Conservation (phyloP, 75 land plant species). For the Gnetum montanum region DNA sequence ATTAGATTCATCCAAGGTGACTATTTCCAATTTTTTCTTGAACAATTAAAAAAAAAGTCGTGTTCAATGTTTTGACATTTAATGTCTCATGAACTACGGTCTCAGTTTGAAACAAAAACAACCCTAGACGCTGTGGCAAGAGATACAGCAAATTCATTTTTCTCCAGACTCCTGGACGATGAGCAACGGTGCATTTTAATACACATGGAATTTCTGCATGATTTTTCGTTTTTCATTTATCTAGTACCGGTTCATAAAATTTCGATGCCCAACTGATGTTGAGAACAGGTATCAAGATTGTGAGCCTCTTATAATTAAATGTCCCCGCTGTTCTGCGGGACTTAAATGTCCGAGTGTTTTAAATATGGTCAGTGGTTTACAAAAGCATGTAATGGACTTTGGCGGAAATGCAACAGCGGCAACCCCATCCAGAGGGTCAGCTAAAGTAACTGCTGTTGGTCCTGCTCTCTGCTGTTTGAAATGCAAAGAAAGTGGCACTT, state of each 20-base stretch:
- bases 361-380: slow-evolving; percentile 15
- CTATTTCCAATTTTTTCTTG: background rate
- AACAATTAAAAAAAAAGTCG: background rate
- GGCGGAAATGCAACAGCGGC: slow-evolving; percentile 3
- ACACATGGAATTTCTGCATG: background rate
- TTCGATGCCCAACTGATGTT: background rate
- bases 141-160: slow-evolving; percentile 49
- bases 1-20: slow-evolving; percentile 84
- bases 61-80: background rate
- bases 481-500: slow-evolving; percentile 47
- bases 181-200: slow-evolving; percentile 61
- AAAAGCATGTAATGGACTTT: slow-evolving; percentile 4
- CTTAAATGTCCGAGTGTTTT: slow-evolving; percentile 68
- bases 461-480: slow-evolving; percentile 57
- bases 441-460: slow-evolving; percentile 29
- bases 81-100: background rate
- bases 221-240: background rate
- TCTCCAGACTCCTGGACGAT: slow-evolving; percentile 48
- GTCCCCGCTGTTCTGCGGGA: slow-evolving; percentile 62
- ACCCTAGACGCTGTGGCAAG: slow-evolving; percentile 24
- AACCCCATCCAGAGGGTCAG: slow-evolving; percentile 8
- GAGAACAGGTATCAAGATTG: slow-evolving; percentile 83
- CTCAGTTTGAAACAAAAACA: slow-evolving; percentile 57
- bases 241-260: background rate
- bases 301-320: slow-evolving; percentile 62